phyloP scores from a whole-genome alignment of 1,284 basidiomycete genomes.

The Papiliotrema terrestris region DNA sequence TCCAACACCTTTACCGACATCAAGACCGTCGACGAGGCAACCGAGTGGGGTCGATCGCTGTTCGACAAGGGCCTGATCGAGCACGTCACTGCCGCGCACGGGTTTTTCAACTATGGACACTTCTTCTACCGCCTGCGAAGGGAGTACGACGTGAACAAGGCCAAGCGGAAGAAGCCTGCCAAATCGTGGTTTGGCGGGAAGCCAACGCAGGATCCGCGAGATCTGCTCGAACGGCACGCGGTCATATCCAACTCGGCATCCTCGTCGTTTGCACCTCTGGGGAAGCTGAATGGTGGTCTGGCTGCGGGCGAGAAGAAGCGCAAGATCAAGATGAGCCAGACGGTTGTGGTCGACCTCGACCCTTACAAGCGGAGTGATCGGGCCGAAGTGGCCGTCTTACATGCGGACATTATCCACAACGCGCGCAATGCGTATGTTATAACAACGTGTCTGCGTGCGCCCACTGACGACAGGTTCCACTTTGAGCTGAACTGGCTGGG shows the following conservation, averaged over 20 bases:
- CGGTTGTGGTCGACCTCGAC: conserved; percentile 82
- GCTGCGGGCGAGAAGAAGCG: conserved; percentile 54
- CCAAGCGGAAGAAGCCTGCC: conserved; percentile 21
- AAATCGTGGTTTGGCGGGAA: conserved; percentile 36
- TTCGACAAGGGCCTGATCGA: conserved; percentile 74
- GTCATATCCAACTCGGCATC: conserved; percentile 16
- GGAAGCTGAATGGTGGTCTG: conserved; percentile 1
- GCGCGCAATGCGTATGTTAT: conserved; percentile 66
- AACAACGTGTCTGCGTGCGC: not conserved
- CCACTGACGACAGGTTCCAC: conserved; percentile 59
- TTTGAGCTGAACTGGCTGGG: conserved; percentile 98
- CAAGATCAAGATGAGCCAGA: conserved; percentile 72
- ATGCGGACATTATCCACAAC: conserved; percentile 90
- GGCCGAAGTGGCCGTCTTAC: conserved; percentile 79
- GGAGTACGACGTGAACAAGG: conserved; percentile 55
- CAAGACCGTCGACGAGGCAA: conserved; percentile 68
- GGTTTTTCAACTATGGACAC: conserved; percentile 74
- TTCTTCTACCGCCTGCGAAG: conserved; percentile 78
- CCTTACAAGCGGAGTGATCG: conserved; percentile 74
- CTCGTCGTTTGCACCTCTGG: conserved; percentile 9
- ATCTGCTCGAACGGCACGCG: conserved; percentile 21
- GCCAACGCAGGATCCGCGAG: conserved; percentile 14
- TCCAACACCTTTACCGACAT: conserved; percentile 80
- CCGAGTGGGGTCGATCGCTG: conserved; percentile 71
- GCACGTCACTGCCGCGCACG: conserved; percentile 71